phyloP scores from a whole-genome alignment of 306 rosid genomes.

The Vigna hirtella region DNA sequence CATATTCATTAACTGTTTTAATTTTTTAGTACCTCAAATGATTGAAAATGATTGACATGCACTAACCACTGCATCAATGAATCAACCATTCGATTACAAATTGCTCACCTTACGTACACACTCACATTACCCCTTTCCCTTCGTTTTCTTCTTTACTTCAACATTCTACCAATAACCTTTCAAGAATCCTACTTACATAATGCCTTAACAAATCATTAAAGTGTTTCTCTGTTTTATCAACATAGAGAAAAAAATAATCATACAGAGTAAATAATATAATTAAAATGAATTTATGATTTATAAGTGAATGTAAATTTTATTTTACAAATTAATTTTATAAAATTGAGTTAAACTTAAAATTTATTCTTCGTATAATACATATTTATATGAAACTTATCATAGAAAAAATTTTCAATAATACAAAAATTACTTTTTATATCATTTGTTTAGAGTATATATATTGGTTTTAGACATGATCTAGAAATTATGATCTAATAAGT shows the following conservation, averaged over 20 bases:
- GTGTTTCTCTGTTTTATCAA: neutral
- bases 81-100: conserved; percentile 20
- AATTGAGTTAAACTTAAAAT: too few species aligned
- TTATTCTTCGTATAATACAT: rapidly evolving
- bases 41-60: conserved; percentile 64
- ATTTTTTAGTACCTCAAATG: conserved; percentile 52
- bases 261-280: neutral
- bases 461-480: too few species aligned
- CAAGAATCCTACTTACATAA: neutral
- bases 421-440: too few species aligned
- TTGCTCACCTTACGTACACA: neutral
- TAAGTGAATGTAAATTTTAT: too few species aligned
- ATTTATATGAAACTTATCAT: too few species aligned
- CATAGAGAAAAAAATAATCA: too few species aligned
- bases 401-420: too few species aligned
- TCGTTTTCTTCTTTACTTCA: neutral
- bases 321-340: too few species aligned
- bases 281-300: too few species aligned
- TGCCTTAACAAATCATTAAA: neutral
- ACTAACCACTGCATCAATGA: conserved; percentile 44
- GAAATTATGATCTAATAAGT: too few species aligned
- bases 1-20: conserved; percentile 38
- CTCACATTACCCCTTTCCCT: neutral
- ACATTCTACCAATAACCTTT: neutral
- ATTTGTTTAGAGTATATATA: too few species aligned